These are phyloP conservation scores for Stellera chamaejasme DNA, from an alignment of 345 rosid genomes.

Conservation along the genomic window DNA sequence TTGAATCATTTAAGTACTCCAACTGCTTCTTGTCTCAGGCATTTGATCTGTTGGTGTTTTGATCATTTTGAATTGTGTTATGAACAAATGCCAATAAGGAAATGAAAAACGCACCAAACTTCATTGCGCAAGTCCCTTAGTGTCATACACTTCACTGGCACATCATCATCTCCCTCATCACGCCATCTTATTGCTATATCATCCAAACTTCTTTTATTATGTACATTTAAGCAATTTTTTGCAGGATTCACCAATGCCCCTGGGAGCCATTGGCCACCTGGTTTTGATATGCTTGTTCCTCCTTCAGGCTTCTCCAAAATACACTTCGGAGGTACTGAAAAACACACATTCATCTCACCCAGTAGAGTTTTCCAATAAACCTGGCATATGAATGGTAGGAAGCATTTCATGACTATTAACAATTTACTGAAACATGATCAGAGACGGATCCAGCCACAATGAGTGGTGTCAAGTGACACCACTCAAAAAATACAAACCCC, in stretches of 20 bases:
- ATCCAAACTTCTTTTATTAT: constrained; percentile 40
- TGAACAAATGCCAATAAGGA: background rate
- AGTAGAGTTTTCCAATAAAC: constrained; percentile 78
- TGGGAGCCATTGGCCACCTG: constrained; percentile 93
- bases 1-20: too few species aligned
- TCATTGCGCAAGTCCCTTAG: constrained; percentile 57
- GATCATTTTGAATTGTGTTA: background rate
- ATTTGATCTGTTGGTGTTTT: too few species aligned
- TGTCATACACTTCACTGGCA: constrained; percentile 62
- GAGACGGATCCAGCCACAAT: too few species aligned
- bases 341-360: constrained; percentile 52
- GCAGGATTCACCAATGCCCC: constrained; percentile 83
- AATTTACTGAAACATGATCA: background rate
- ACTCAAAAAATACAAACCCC: too few species aligned
- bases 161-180: constrained; percentile 68
- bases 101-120: constrained; percentile 67
- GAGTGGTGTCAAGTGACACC: too few species aligned
- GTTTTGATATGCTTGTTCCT: constrained; percentile 23
- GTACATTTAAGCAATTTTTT: constrained; percentile 48
- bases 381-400: constrained; percentile 24
- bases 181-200: constrained; percentile 75
- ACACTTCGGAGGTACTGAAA: constrained; percentile 57
- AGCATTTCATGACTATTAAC: constrained; percentile 2
- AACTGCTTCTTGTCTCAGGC: too few species aligned
- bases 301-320: constrained; percentile 37